phyloP scores from a whole-genome alignment of 495 filamentous ascomycete genomes.

The Corynascus novoguineensis region DNA sequence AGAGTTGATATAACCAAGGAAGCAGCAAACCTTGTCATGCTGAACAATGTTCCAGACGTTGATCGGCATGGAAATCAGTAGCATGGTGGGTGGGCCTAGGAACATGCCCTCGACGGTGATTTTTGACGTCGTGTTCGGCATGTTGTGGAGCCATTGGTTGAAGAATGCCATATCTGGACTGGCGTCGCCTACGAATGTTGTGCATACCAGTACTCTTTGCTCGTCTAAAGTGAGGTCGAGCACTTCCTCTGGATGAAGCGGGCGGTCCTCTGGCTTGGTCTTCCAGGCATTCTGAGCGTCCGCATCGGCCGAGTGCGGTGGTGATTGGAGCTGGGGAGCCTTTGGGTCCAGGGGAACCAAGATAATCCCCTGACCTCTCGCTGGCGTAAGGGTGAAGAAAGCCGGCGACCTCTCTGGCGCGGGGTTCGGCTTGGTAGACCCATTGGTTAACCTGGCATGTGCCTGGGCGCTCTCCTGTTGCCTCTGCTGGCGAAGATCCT shows the following conservation, averaged over 20 bases:
- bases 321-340: constrained; percentile 37
- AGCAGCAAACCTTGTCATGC: constrained; percentile 53
- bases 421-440: constrained; percentile 32
- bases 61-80: constrained; percentile 53
- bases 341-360: constrained; percentile 40
- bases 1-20: constrained; percentile 50
- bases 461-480: constrained; percentile 41
- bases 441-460: constrained; percentile 37
- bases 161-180: constrained; percentile 54
- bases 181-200: constrained; percentile 52
- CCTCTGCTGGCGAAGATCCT: constrained; percentile 41
- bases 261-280: constrained; percentile 31
- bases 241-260: constrained; percentile 37
- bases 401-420: constrained; percentile 40
- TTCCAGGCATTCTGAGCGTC: constrained; percentile 29
- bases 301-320: constrained; percentile 34
- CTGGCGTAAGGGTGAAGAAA: constrained; percentile 45
- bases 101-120: constrained; percentile 56
- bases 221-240: constrained; percentile 49
- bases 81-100: constrained; percentile 51
- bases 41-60: constrained; percentile 51
- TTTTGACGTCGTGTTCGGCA: constrained; percentile 43
- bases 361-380: constrained; percentile 42
- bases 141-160: constrained; percentile 51
- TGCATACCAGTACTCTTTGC: constrained; percentile 49